Conservation (phyloP, 2,329 filamentous ascomycete genomes). For the Amphichorda felina region DNA sequence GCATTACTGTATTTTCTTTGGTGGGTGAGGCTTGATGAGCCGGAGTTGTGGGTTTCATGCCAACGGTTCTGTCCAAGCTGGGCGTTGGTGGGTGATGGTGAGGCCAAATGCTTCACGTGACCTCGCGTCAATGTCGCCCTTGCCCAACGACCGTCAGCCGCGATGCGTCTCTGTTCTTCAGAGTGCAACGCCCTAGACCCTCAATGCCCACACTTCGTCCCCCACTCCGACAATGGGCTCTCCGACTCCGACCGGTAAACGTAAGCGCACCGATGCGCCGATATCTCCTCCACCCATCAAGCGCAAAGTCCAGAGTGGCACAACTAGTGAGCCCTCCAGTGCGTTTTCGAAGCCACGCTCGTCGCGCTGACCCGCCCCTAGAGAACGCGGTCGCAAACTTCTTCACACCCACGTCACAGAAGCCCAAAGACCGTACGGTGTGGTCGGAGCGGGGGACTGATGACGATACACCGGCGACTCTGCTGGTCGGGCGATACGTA, state of each 20-base stretch:
- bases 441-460: slow-evolving; percentile 57
- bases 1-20: too few species aligned
- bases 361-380: slow-evolving; percentile 17
- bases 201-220: slow-evolving; percentile 1
- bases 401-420: slow-evolving; percentile 80
- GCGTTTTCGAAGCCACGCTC: not conserved
- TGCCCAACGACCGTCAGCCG: too few species aligned
- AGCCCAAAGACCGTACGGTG: slow-evolving; percentile 60
- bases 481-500: slow-evolving; percentile 66
- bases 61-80: not conserved
- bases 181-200: too few species aligned
- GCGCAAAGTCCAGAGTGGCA: slow-evolving; percentile 37
- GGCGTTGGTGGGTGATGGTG: not conserved
- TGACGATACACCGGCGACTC: slow-evolving; percentile 36
- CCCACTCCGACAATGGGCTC: slow-evolving; percentile 10
- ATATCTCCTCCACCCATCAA: slow-evolving; percentile 43
- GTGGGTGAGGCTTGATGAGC: too few species aligned
- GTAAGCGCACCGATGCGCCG: slow-evolving; percentile 24
- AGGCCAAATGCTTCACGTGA: slow-evolving; percentile 15
- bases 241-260: slow-evolving; percentile 15
- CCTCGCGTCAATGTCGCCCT: slow-evolving; percentile 12
- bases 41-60: not conserved
- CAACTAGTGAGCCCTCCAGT: slow-evolving; percentile 29
- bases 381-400: slow-evolving; percentile 67
- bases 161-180: not conserved